A percentile compares a stretch with the other conserved stretches of the same genome.
phyloP scores from a whole-genome alignment of 2,329 filamentous ascomycete species.

The Aureobasidium zeae region DNA sequence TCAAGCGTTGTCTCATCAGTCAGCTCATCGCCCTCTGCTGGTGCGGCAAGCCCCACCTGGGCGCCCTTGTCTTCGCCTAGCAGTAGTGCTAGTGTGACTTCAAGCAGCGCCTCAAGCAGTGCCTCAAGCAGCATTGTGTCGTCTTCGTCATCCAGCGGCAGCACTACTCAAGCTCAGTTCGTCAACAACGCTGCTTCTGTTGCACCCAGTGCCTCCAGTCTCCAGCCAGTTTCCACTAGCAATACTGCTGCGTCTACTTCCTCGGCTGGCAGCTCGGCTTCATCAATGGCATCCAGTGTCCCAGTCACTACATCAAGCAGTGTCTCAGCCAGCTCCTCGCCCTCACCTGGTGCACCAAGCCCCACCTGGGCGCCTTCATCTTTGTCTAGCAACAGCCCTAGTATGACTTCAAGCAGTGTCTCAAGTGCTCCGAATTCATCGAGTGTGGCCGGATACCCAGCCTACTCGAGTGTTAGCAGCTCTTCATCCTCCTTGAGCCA shows the following conservation, averaged over 20 bases:
- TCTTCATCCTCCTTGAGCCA: neutral
- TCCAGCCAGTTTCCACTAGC: too few species aligned
- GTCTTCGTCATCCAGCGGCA: neutral
- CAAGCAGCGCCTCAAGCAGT: neutral
- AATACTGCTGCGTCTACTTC: too few species aligned
- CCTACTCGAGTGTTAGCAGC: too few species aligned
- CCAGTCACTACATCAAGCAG: neutral
- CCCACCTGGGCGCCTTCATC: constrained; percentile 2
- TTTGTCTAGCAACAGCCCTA: neutral
- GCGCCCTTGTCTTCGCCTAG: neutral
- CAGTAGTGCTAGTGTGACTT: neutral
- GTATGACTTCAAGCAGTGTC: neutral
- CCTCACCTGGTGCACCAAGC: constrained; percentile 1
- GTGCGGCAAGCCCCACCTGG: constrained; percentile 2
- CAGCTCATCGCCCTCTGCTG: neutral
- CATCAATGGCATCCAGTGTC: too few species aligned
- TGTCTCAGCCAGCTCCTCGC: neutral
- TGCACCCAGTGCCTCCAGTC: too few species aligned
- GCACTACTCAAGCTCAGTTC: too few species aligned
- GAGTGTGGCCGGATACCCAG: too few species aligned
- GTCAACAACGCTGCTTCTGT: too few species aligned
- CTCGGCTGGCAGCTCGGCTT: neutral
- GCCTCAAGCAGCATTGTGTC: neutral
- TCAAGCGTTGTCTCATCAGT: neutral
- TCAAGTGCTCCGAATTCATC: too few species aligned